These are phyloP conservation scores for Suillus brevipes DNA, from an alignment of 768 basidiomycete genomes.

Conservation along the genomic window DNA sequence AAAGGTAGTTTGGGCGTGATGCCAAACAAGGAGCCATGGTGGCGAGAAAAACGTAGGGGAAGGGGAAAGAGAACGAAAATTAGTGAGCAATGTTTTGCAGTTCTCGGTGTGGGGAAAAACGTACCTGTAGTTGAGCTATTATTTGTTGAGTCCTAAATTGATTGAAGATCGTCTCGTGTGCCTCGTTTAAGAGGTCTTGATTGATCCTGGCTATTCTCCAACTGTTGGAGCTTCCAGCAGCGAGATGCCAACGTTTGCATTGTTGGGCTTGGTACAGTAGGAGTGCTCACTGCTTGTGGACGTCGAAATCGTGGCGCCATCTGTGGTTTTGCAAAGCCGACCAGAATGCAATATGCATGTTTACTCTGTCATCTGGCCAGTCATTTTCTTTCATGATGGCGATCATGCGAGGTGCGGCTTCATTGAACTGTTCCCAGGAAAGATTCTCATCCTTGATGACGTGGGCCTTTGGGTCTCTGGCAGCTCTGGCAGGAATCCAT, in stretches of 20 bases:
- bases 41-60: too few species aligned
- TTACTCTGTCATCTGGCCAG: conserved; percentile 7
- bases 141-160: background rate
- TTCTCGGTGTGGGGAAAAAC: too few species aligned
- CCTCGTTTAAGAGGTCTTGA: background rate
- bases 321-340: conserved; percentile 5
- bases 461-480: background rate
- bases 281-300: conserved; percentile 4
- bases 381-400: conserved; percentile 4
- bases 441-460: background rate
- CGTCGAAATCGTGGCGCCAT: background rate
- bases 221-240: background rate
- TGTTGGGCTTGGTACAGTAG: conserved; percentile 20
- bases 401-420: conserved; percentile 13
- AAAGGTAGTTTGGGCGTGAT: too few species aligned
- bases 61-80: too few species aligned
- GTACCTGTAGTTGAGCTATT: too few species aligned
- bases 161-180: background rate
- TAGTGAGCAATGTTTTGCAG: too few species aligned
- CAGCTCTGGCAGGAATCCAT: background rate
- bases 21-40: too few species aligned
- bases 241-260: conserved; percentile 9
- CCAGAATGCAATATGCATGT: conserved; percentile 17
- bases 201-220: conserved; percentile 5
- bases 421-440: conserved; percentile 4